These are phyloP conservation scores for Mycena maculata DNA, from an alignment of 768 basidiomycete species.

Conservation along the genomic window DNA sequence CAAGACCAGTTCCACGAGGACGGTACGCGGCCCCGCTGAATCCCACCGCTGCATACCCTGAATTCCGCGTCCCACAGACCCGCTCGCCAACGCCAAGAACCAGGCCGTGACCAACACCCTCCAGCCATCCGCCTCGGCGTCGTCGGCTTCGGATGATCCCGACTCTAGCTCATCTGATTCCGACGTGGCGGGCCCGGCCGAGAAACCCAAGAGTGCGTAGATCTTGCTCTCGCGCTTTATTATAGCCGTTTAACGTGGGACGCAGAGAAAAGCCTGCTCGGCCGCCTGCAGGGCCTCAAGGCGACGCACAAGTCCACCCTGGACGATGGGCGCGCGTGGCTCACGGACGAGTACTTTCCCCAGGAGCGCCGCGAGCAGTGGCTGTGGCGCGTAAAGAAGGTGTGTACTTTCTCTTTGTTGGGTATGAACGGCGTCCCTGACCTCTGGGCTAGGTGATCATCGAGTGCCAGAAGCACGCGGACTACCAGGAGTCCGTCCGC, in stretches of 20 bases:
- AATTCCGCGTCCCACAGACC: constrained; percentile 43
- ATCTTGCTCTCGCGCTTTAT: neutral
- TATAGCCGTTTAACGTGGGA: neutral
- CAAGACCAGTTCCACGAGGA: constrained; percentile 72
- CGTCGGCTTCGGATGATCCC: constrained; percentile 16
- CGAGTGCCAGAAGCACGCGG: constrained; percentile 92
- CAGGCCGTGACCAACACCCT: neutral
- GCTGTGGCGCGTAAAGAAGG: constrained; percentile 94
- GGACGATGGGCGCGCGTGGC: constrained; percentile 59
- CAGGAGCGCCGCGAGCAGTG: constrained; percentile 94
- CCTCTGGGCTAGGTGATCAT: constrained; percentile 84
- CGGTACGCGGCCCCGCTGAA: too few relatives aligned
- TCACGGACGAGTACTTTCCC: constrained; percentile 71
- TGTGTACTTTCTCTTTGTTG: constrained; percentile 43
- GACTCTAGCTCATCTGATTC: constrained; percentile 16
- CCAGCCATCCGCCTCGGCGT: constrained; percentile 9
- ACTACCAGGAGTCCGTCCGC: constrained; percentile 85
- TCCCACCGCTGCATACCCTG: too few relatives aligned
- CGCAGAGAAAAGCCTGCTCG: constrained; percentile 42
- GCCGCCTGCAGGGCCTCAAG: constrained; percentile 60
- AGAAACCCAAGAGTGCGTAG: constrained; percentile 6
- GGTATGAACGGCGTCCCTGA: neutral
- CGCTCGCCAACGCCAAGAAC: constrained; percentile 37
- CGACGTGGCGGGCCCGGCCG: constrained; percentile 46
- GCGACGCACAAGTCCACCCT: constrained; percentile 72